Evolutionary conservation across 2,329 filamentous ascomycete species (phyloP).

Genomic region (Alternaria metachromatica): DNA sequence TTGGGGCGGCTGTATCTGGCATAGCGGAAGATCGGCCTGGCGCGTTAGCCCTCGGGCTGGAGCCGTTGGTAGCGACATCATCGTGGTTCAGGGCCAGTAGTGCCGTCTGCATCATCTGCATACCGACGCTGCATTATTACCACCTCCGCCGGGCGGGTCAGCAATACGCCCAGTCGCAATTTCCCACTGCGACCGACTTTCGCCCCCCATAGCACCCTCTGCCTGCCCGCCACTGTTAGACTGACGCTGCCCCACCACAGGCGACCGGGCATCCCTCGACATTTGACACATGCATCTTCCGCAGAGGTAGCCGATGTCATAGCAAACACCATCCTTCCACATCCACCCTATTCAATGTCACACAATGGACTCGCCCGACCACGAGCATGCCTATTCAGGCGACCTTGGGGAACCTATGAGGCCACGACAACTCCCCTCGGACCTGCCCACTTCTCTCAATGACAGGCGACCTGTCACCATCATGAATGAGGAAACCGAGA

Average conservation of each 20-base stretch:
- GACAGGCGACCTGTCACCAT: constrained; percentile 76
- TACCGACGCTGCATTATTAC: neutral
- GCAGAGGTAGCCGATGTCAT: constrained; percentile 5
- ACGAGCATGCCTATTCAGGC: constrained; percentile 45
- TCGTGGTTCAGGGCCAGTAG: constrained; percentile 1
- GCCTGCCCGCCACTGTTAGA: constrained; percentile 1
- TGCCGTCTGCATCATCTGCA: neutral
- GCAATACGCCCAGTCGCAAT: neutral
- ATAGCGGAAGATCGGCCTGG: constrained; percentile 10
- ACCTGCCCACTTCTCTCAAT: constrained; percentile 90
- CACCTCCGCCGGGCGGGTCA: neutral
- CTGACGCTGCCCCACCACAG: constrained; percentile 12
- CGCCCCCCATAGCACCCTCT: neutral
- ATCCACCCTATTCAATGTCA: constrained; percentile 29
- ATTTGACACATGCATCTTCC: constrained; percentile 14
- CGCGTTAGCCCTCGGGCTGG: constrained; percentile 3
- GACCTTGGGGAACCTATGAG: constrained; percentile 34
- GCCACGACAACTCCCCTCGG: constrained; percentile 70
- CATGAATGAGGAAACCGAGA: constrained; percentile 83
- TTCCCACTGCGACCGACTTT: neutral
- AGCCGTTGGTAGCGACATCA: constrained; percentile 14
- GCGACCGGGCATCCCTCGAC: constrained; percentile 13
- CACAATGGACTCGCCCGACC: constrained; percentile 45
- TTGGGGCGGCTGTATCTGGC: constrained; percentile 9
- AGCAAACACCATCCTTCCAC: neutral